Evolutionary conservation across 1,284 basidiomycete genomes (phyloP), one percentile per base, ranked within the genome.

Genomic region (Entoloma clypeatum): DNA sequence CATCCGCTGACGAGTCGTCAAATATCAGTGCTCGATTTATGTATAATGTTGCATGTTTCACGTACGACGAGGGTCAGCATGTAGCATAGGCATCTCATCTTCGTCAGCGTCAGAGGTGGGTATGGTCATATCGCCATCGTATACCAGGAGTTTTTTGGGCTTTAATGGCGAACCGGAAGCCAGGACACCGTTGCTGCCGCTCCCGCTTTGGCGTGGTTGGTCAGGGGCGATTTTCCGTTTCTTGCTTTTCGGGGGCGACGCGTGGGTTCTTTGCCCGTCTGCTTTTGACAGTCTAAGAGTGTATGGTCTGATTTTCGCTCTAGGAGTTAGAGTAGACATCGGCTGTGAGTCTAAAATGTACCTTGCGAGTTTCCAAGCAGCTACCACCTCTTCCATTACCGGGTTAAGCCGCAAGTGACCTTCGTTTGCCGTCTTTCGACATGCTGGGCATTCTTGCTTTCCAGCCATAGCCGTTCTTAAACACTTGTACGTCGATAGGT

Each of bases 381-480:
- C 57, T 1, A 88, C 72, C 5, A 68, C 69, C 33, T 75, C 78
- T 54, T 85, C 85, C 30, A 88, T 57, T 8, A 60, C 66, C 5
- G 71, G 65, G 48, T 84, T 84, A 24, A 72, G 68, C 45, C 79
- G 65, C 39, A 89, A 61, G 29, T 81, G 74, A 3, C 67, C 67
- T 54, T 86, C 82, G 13, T 67, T 70, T 0, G 74, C 64, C 10
- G 63, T 50, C 50, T 75, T 73, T 11, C 79, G 68, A 57, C 86
- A 89, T 2, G 64, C 65, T 11, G 86, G 85, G 50, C 86, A 89
- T 50, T 79, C 72, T 29, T 72, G 66, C 51, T 82, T 80, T 24
- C 59, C 64, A 3, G 62, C 50, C 21, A 87, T 59, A n/a, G 74
- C 65, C 14, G 70, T 62, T 39, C 84, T 69, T 37, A 85, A 74